A percentile compares a stretch with the other conserved stretches of the same genome.
These are phyloP conservation scores for Salix exigua DNA, from an alignment of 345 rosid species.

Conservation along the genomic window DNA sequence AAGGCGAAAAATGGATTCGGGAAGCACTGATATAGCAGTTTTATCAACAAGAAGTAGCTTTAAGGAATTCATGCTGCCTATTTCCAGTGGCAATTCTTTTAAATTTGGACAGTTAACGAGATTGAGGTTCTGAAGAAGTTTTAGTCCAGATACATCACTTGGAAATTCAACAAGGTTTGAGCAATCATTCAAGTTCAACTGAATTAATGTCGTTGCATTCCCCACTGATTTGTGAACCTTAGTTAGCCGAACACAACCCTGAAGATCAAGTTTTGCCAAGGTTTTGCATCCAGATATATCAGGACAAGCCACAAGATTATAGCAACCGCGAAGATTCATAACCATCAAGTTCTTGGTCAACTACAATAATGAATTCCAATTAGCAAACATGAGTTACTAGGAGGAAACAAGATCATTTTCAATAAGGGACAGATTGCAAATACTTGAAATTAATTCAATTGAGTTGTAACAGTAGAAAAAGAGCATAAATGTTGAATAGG, in stretches of 20 bases:
- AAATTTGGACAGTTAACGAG: conserved; percentile 39
- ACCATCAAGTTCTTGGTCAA: conserved; percentile 40
- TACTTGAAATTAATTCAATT: too few relatives aligned
- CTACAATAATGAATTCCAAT: conserved; percentile 11
- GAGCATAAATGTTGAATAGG: not conserved
- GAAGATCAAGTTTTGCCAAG: conserved; percentile 43
- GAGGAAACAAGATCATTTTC: not conserved
- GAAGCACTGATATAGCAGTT: conserved; percentile 41
- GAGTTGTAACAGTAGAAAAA: too few relatives aligned
- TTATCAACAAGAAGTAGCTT: conserved; percentile 39
- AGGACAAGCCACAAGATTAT: conserved; percentile 34
- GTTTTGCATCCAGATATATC: conserved; percentile 30
- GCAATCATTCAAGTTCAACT: conserved; percentile 40
- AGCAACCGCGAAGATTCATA: conserved; percentile 40
- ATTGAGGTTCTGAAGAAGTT: conserved; percentile 34
- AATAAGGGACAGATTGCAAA: too few relatives aligned
- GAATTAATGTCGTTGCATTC: conserved; percentile 21
- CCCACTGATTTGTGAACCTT: conserved; percentile 41
- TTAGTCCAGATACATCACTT: conserved; percentile 40
- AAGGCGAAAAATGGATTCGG: conserved; percentile 37
- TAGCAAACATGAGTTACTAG: not conserved
- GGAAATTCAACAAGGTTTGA: conserved; percentile 36
- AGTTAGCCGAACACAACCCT: conserved; percentile 28
- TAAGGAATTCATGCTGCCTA: conserved; percentile 43
- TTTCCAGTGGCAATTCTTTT: conserved; percentile 35